A percentile compares a stretch with the other conserved stretches of the same genome.
Evolutionary conservation across 371 early-diverging fungal genomes (phyloP).

Genomic region (Saksenaea oblongispora): DNA sequence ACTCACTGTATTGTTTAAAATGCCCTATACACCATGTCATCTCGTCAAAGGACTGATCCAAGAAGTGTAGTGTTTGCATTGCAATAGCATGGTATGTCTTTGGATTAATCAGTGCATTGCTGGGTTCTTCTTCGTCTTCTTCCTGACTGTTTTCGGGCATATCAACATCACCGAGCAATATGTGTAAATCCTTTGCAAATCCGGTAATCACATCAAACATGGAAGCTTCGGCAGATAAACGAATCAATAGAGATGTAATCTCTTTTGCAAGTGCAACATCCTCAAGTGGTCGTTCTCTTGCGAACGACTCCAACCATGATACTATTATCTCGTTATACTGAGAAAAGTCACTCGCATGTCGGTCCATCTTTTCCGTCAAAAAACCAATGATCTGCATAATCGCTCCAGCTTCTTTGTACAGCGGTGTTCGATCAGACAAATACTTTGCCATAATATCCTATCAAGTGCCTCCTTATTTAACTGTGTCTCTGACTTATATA

Average conservation of each 20-base stretch:
- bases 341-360: constrained; percentile 9
- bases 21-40: constrained; percentile 46
- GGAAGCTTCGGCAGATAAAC: constrained; percentile 23
- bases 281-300: constrained; percentile 41
- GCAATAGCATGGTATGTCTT: constrained; percentile 31
- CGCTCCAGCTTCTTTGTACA: constrained; percentile 45
- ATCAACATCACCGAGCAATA: constrained; percentile 34
- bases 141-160: background rate
- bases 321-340: constrained; percentile 15
- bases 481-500: background rate
- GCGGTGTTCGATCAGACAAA: constrained; percentile 31
- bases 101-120: constrained; percentile 37
- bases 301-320: constrained; percentile 36
- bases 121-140: constrained; percentile 11
- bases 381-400: constrained; percentile 34
- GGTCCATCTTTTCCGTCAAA: constrained; percentile 25
- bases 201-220: constrained; percentile 32
- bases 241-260: constrained; percentile 29
- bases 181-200: constrained; percentile 38
- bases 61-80: constrained; percentile 31
- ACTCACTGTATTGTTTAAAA: constrained; percentile 33
- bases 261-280: constrained; percentile 35
- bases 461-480: background rate
- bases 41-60: constrained; percentile 44
- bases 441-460: constrained; percentile 33